Evolutionary conservation across 2,329 filamentous ascomycete genomes (phyloP).

Genomic region (Aspergillus luchuensis): DNA sequence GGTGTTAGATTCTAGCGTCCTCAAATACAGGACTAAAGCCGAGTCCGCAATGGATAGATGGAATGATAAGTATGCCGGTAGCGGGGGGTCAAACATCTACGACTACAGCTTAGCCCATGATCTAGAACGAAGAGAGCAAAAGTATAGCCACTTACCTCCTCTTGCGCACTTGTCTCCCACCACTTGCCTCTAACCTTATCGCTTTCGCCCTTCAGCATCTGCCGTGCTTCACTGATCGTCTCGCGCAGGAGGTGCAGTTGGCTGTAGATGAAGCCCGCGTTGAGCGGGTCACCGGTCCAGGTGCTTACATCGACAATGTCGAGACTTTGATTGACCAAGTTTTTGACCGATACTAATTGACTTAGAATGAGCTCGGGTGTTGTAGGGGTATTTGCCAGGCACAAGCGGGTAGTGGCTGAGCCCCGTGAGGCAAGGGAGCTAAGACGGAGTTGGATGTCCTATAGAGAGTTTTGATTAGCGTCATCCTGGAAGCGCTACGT

Average conservation of each 20-base stretch:
- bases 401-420: slow-evolving; percentile 53
- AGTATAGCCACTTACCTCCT: slow-evolving; percentile 54
- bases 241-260: slow-evolving; percentile 62
- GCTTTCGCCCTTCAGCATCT: slow-evolving; percentile 58
- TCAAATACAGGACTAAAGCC: slow-evolving; percentile 68
- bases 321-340: slow-evolving; percentile 78
- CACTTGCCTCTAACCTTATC: slow-evolving; percentile 55
- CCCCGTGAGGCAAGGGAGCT: slow-evolving; percentile 54
- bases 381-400: slow-evolving; percentile 54
- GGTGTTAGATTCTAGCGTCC: slow-evolving; percentile 68
- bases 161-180: slow-evolving; percentile 58
- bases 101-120: background rate
- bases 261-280: slow-evolving; percentile 60
- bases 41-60: slow-evolving; percentile 69
- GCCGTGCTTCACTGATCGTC: slow-evolving; percentile 62
- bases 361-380: slow-evolving; percentile 64
- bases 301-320: slow-evolving; percentile 79
- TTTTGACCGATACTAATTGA: slow-evolving; percentile 70
- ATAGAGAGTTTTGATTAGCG: slow-evolving; percentile 9
- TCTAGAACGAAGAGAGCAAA: background rate
- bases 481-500: background rate
- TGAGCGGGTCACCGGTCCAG: slow-evolving; percentile 67
- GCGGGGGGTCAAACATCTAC: slow-evolving; percentile 61
- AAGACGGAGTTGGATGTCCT: slow-evolving; percentile 78
- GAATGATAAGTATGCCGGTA: slow-evolving; percentile 72